Conservation (phyloP, 2,329 filamentous ascomycete species). For the Myotisia sp. region DNA sequence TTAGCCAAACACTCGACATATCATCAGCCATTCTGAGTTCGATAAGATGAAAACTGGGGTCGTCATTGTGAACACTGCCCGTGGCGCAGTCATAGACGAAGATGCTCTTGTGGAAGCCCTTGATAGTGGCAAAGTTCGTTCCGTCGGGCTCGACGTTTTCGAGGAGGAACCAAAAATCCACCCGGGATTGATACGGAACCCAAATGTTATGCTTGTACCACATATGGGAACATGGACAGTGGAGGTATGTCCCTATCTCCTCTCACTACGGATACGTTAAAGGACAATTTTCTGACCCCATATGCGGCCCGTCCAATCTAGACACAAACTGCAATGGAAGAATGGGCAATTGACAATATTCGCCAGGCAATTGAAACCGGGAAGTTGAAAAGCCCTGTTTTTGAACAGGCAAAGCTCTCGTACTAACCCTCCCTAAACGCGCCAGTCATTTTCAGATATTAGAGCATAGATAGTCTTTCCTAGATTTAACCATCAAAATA, state of each 20-base stretch:
- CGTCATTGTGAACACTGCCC: slow-evolving; percentile 68
- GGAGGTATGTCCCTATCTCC: slow-evolving; percentile 32
- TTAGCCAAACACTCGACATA: slow-evolving; percentile 52
- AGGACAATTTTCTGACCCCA: too few species aligned
- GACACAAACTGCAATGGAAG: slow-evolving; percentile 52
- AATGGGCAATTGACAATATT: slow-evolving; percentile 60
- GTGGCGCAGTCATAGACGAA: slow-evolving; percentile 71
- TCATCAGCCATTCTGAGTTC: slow-evolving; percentile 58
- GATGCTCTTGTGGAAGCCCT: slow-evolving; percentile 62
- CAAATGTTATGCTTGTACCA: slow-evolving; percentile 59
- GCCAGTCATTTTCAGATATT: background rate
- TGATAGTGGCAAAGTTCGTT: slow-evolving; percentile 53
- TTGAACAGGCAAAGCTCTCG: slow-evolving; percentile 45
- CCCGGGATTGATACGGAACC: slow-evolving; percentile 55
- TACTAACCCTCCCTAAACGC: background rate
- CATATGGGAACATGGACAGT: slow-evolving; percentile 78
- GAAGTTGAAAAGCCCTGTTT: slow-evolving; percentile 53
- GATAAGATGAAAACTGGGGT: slow-evolving; percentile 63
- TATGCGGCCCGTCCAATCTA: too few species aligned
- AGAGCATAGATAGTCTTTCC: background rate
- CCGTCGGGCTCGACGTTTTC: slow-evolving; percentile 65
- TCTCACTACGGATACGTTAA: too few species aligned
- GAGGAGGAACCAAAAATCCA: slow-evolving; percentile 69
- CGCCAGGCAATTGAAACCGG: slow-evolving; percentile 47
- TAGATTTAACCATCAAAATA: too few species aligned